These are phyloP conservation scores for Colletotrichum chrysophilum DNA, from an alignment of 2,329 filamentous ascomycete genomes.

Conservation along the genomic window DNA sequence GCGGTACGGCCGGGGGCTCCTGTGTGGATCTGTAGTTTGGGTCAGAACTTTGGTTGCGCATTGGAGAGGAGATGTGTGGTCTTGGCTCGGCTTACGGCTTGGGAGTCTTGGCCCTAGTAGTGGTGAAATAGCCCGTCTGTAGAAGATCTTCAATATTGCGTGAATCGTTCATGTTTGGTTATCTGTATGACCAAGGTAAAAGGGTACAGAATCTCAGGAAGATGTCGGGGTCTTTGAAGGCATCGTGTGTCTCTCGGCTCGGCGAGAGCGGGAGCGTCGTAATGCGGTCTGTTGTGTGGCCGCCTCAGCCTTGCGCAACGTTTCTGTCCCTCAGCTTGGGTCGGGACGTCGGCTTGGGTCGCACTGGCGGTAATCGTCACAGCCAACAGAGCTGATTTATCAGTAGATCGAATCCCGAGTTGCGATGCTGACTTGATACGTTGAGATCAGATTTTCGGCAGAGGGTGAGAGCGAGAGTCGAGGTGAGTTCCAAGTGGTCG, in stretches of 20 bases:
- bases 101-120: conserved; percentile 46
- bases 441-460: not conserved
- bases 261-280: not conserved
- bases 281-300: not conserved
- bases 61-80: not conserved
- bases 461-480: conserved; percentile 3
- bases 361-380: not conserved
- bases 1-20: conserved; percentile 15
- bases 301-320: conserved; percentile 6
- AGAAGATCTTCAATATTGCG: conserved; percentile 52
- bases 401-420: not conserved
- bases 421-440: not conserved
- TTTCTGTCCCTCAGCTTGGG: not conserved
- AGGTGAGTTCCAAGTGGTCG: not conserved
- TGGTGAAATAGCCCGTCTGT: conserved; percentile 55
- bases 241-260: conserved; percentile 7
- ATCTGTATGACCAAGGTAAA: not conserved
- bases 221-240: conserved; percentile 1
- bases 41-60: not conserved
- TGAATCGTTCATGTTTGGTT: conserved; percentile 44
- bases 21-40: not conserved
- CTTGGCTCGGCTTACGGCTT: conserved; percentile 32
- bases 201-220: not conserved
- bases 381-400: not conserved
- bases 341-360: not conserved